These are phyloP conservation scores for Myrmaecium sp. DNA, from an alignment of 2,329 filamentous ascomycete species.

Conservation along the genomic window DNA sequence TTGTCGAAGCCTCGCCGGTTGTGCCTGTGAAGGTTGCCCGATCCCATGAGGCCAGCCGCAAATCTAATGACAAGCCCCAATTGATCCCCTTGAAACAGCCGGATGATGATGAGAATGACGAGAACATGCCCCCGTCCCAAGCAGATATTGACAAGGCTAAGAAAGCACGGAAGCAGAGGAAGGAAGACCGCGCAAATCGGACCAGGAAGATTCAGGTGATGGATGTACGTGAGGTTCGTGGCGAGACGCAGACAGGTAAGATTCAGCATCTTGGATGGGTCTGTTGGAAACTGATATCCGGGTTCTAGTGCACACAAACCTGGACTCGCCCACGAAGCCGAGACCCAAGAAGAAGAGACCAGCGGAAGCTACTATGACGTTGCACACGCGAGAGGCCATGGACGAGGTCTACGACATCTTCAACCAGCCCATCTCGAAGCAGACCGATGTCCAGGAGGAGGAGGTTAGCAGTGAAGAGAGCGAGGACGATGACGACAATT, in stretches of 20 bases:
- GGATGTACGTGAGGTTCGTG: slow-evolving; percentile 49
- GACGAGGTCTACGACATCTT: slow-evolving; percentile 97
- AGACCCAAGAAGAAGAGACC: slow-evolving; percentile 62
- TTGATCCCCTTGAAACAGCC: too few species aligned
- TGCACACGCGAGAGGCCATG: slow-evolving; percentile 86
- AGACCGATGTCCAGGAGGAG: slow-evolving; percentile 26
- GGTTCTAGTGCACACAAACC: slow-evolving; percentile 65
- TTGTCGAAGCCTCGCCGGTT: too few species aligned
- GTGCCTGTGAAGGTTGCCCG: too few species aligned
- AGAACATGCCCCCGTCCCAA: slow-evolving; percentile 27
- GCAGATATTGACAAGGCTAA: slow-evolving; percentile 43
- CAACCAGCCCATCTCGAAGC: slow-evolving; percentile 57
- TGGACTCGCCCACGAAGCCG: slow-evolving; percentile 73
- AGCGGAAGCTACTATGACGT: slow-evolving; percentile 88
- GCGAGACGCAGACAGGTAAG: slow-evolving; percentile 80
- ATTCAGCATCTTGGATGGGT: slow-evolving; percentile 6
- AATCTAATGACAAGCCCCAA: too few species aligned
- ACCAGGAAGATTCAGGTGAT: slow-evolving; percentile 52
- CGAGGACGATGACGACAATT: slow-evolving; percentile 57
- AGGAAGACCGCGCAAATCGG: slow-evolving; percentile 31
- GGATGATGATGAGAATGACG: slow-evolving; percentile 21
- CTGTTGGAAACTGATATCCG: slow-evolving; percentile 7
- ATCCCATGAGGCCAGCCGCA: too few species aligned
- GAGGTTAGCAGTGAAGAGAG: slow-evolving; percentile 50
- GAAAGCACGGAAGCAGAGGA: slow-evolving; percentile 26